Evolutionary conservation across 495 filamentous ascomycete species (phyloP).

Genomic region (Penicillium macrosclerotiorum): DNA sequence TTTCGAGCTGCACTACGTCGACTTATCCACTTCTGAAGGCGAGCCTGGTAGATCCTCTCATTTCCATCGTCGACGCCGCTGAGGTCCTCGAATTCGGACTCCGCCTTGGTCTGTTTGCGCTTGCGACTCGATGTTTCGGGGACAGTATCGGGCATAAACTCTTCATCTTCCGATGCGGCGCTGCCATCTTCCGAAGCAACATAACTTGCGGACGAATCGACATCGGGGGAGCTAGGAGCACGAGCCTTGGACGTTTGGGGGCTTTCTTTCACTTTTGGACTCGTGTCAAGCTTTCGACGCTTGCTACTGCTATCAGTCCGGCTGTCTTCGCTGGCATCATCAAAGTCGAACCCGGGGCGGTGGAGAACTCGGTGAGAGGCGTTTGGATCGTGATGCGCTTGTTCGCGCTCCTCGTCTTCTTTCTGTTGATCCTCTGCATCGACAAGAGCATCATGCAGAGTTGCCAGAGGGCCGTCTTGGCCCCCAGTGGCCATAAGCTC

Average conservation of each 20-base stretch:
- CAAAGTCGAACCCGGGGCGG: conserved; percentile 72
- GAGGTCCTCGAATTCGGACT: conserved; percentile 62
- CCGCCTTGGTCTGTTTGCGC: conserved; percentile 38
- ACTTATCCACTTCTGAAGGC: conserved; percentile 71
- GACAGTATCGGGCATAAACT: conserved; percentile 33
- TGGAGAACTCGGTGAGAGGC: conserved; percentile 79
- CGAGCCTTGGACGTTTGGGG: conserved; percentile 11
- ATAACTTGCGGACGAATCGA: conserved; percentile 42
- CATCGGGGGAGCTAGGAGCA: conserved; percentile 35
- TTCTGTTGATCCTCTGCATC: conserved; percentile 70
- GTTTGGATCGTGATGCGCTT: conserved; percentile 38
- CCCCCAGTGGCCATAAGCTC: conserved; percentile 61
- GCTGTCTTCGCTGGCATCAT: conserved; percentile 32
- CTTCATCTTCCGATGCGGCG: conserved; percentile 33
- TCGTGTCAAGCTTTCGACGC: conserved; percentile 32
- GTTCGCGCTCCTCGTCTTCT: conserved; percentile 54
- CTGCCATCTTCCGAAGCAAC: conserved; percentile 33
- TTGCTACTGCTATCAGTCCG: conserved; percentile 34
- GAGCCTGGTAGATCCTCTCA: conserved; percentile 75
- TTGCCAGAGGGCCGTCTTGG: conserved; percentile 54
- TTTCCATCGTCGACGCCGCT: conserved; percentile 87
- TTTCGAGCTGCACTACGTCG: conserved; percentile 65
- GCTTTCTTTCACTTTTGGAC: conserved; percentile 1
- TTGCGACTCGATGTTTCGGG: conserved; percentile 32
- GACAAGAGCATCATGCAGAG: conserved; percentile 67